Conservation (phyloP, 176 grass and related monocot genomes). For the Typha latifolia region DNA sequence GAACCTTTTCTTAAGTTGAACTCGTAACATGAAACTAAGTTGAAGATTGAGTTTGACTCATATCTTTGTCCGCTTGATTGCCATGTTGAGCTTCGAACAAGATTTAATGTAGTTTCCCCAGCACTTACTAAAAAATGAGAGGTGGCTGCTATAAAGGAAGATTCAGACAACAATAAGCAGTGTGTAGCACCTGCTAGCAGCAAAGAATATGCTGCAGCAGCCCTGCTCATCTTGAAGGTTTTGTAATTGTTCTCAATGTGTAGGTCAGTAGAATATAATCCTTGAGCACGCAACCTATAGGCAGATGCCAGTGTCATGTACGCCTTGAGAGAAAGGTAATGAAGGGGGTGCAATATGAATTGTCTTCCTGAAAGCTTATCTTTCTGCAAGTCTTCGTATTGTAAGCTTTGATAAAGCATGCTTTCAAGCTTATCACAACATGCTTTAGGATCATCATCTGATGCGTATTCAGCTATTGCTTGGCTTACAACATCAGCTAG, state of each 20-base stretch:
- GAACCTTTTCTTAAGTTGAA: constrained; percentile 16
- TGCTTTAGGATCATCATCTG: constrained; percentile 46
- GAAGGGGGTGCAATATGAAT: constrained; percentile 52
- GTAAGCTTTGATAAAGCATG: constrained; percentile 46
- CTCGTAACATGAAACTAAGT: constrained; percentile 22
- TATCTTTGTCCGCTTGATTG: constrained; percentile 5
- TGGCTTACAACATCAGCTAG: constrained; percentile 46
- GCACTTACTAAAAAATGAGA: constrained; percentile 51
- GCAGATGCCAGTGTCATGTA: constrained; percentile 77
- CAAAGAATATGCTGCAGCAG: constrained; percentile 61
- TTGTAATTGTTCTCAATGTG: constrained; percentile 14
- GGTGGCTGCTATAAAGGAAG: constrained; percentile 50
- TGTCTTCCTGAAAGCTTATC: constrained; percentile 21
- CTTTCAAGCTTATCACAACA: constrained; percentile 69
- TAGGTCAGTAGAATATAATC: constrained; percentile 12
- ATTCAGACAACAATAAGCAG: constrained; percentile 57
- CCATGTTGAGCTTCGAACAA: constrained; percentile 32
- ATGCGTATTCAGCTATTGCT: constrained; percentile 53
- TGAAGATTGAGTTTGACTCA: constrained; percentile 9
- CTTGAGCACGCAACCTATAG: constrained; percentile 37
- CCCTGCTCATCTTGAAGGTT: constrained; percentile 43
- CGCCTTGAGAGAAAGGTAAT: constrained; percentile 49
- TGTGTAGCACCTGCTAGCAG: constrained; percentile 49
- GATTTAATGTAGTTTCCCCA: constrained; percentile 41
- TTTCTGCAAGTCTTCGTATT: constrained; percentile 14